Evolutionary conservation across 148 eudicot genomes (phyloP).

Genomic region (Polygonum maritimum): DNA sequence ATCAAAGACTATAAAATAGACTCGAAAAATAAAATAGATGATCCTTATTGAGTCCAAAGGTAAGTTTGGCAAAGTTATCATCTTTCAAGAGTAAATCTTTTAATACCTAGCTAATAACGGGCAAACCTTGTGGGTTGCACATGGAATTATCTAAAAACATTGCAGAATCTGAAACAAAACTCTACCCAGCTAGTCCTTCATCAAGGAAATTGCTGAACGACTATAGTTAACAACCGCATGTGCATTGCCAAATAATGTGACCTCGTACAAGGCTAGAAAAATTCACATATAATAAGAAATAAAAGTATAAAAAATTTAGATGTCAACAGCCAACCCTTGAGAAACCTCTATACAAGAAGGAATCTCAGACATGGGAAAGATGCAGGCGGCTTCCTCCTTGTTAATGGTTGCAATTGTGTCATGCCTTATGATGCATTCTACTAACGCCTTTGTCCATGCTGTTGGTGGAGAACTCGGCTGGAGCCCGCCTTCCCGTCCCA

Average conservation of each 20-base stretch:
- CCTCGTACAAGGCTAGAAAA: neutral
- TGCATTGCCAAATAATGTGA: neutral
- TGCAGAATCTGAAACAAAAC: neutral
- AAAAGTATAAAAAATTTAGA: neutral
- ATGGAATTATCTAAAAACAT: neutral
- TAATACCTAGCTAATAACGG: neutral
- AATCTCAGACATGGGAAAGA: neutral
- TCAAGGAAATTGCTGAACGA: neutral
- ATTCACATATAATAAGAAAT: neutral
- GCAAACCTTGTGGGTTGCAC: neutral
- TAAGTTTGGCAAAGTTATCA: too few relatives aligned
- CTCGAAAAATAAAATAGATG: too few relatives aligned
- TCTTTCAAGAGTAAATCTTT: neutral
- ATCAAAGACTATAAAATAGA: too few relatives aligned
- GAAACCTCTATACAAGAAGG: neutral
- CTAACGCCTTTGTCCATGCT: constrained; percentile 32
- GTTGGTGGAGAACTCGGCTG: constrained; percentile 50
- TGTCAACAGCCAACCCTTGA: neutral
- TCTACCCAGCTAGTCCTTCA: neutral
- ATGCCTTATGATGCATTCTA: constrained; percentile 19
- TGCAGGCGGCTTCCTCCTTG: neutral
- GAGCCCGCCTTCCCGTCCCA: constrained; percentile 31
- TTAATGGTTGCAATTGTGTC: neutral
- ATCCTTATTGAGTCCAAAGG: too few relatives aligned
- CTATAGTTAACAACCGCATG: neutral